Percentiles rank a stretch among this genome's conserved stretches.
Evolutionary conservation across 1,284 basidiomycete species (phyloP).

Genomic region (Puccinia triticina): DNA sequence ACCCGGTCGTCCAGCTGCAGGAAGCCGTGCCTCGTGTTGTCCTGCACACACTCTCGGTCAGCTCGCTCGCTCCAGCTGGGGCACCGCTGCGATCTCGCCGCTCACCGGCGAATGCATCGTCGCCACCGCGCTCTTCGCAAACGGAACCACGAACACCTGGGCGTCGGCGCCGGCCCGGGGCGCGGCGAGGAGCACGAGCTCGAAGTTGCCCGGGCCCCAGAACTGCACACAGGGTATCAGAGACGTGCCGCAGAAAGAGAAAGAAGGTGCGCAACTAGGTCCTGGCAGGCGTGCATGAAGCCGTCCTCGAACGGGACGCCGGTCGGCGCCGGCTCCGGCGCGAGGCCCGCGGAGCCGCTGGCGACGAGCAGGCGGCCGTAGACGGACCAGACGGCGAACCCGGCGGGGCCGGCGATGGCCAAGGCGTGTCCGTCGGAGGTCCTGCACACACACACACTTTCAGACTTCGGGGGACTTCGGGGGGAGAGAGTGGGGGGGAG

Average conservation of each 20-base stretch:
- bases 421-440: slow-evolving; percentile 93
- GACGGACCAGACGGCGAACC: slow-evolving; percentile 89
- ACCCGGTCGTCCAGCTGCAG: slow-evolving; percentile 92
- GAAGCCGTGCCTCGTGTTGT: slow-evolving; percentile 91
- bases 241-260: too few relatives aligned
- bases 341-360: slow-evolving; percentile 63
- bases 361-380: slow-evolving; percentile 81
- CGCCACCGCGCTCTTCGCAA: slow-evolving; percentile 91
- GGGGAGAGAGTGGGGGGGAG: too few relatives aligned
- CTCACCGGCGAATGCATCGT: slow-evolving; percentile 77
- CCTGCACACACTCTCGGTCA: slow-evolving; percentile 62
- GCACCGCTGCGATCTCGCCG: too few relatives aligned
- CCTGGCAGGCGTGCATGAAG: slow-evolving; percentile 56
- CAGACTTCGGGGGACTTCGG: background rate
- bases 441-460: slow-evolving; percentile 58
- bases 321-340: slow-evolving; percentile 66
- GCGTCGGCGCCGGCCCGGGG: slow-evolving; percentile 55
- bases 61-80: too few relatives aligned
- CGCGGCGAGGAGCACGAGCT: slow-evolving; percentile 35
- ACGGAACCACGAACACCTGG: slow-evolving; percentile 82
- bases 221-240: slow-evolving; percentile 58
- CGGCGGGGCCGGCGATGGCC: slow-evolving; percentile 89
- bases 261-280: slow-evolving; percentile 43
- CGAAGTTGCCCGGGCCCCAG: slow-evolving; percentile 51
- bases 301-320: slow-evolving; percentile 66